Base-by-base conservation (phyloP, 768 basidiomycete species). In the Termitomyces titanicus region DNA sequence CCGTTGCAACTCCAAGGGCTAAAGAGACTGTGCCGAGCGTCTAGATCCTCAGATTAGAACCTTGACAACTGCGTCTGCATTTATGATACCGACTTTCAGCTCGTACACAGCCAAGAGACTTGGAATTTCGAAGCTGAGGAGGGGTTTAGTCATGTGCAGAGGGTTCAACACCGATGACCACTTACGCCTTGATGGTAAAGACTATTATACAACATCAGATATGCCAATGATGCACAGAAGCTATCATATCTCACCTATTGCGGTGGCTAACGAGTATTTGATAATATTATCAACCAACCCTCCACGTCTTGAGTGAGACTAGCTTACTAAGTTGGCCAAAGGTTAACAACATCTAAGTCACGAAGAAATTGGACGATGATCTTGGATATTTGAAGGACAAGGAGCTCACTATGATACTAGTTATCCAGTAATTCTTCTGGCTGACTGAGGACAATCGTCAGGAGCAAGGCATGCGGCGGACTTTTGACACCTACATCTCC, bases 321-420 rank as follows among this genome's bases (percentile, higher is more conserved):
- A 10, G 18, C 67, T 52, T 58, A 79, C 82, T 77, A 12, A 86
- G 63, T 67, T 85, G 81, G 2, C 73, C 77, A 12, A 80, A 64
- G 5, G 75, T 73, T 40, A 85, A 63, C 2, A 79, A 20, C 40
- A 80, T 17, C 83, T 85, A 5, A 8, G 33, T 29, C 10, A n/a
- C 29, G 15, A 37, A 13, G 13, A 18, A 13, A 31, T 25, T 7
- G 4, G 20, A n/a, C 13, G 15, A 33, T 18, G 35, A 18, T 2
- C 6, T 20, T 11, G 18, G 1, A 15, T n/a, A 56, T 17, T 47
- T 3, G 13, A 48, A 34, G 17, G 25, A 49, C 9, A 53, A 20
- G n/a, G 18, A 25, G 72, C 81, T 66, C 53, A 86, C 84, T 53
- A 86, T 74, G 39, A 80, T 56, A 3, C 71, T 75, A 1, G 83